Base-by-base conservation (phyloP, 2,329 filamentous ascomycete genomes). In the Colletotrichum camelliae region DNA sequence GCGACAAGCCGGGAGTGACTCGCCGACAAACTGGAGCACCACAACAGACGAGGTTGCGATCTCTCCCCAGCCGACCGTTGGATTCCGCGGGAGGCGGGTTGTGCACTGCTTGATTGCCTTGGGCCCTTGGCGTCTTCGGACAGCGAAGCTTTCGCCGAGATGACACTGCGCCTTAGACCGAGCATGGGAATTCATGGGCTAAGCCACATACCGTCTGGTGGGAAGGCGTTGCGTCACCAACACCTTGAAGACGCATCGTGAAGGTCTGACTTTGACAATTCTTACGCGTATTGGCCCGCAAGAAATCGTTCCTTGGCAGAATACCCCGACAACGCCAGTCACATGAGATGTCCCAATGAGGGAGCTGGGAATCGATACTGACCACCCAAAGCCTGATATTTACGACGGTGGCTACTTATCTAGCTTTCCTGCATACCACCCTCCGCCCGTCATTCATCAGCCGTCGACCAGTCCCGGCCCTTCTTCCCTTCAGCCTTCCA, bases 121-220 rank as follows among this genome's bases (percentile, higher is more conserved):
- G 24, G 24, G 4, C 24, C 24, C 24, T 27, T 52, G 43, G 33
- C 33, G 10, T 39, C 60, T 64, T 33, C 33, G 29, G 18, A 24
- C 18, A 21, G 33, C 29, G 69, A 75, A 75, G 64, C 64, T 68
- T 68, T 60, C 43, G 62, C 62, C 69, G 62, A 72, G 69, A 39
- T 43, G n/a, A 33, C 62, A 65, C 67, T 48, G 62, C 39, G 33
- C 69, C 62, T 33, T 31, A 31, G 43, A 52, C 67, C 72, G 43
- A 71, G 18, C n/a, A 55, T 13, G 27, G n/a, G 43, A 52, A 60
- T 21, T 52, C 29, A 18, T 61, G 27, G 35, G 58, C 70, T 27
- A 52, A 39, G 57, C 64, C 64, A 64, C 58, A 65, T 35, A 24
- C 24, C 43, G 27, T 21, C 12, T 12, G n/a, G 58, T 21, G 18